Evolutionary conservation across 2,329 filamentous ascomycete genomes (phyloP).

Genomic region (Aureobasidium sp.): DNA sequence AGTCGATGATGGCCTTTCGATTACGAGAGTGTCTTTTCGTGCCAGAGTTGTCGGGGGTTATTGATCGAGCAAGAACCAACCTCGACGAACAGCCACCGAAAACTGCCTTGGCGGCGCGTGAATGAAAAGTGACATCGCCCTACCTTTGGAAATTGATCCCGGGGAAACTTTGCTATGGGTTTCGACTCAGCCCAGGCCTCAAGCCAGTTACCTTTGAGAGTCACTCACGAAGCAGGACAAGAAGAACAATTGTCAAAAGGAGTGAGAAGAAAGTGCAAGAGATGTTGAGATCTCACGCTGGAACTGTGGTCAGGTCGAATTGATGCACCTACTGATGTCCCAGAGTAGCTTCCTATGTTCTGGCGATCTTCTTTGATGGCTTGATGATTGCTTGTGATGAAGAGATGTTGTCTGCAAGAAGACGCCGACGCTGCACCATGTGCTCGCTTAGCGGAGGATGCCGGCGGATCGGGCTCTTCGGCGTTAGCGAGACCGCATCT

Average conservation of each 20-base stretch:
- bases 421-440: not conserved
- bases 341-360: not conserved
- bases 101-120: not conserved
- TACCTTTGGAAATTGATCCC: not conserved
- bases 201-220: not conserved
- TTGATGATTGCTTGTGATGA: not conserved
- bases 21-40: not conserved
- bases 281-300: constrained; percentile 13
- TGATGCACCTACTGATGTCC: constrained; percentile 7
- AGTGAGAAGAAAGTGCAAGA: not conserved
- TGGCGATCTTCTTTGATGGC: not conserved
- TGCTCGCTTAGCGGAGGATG: not conserved
- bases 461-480: not conserved
- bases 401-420: not conserved
- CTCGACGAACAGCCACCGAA: not conserved
- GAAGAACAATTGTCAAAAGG: not conserved
- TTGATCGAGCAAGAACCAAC: no score
- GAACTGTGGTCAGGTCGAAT: not conserved
- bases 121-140: not conserved
- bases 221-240: constrained; percentile 13
- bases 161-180: not conserved
- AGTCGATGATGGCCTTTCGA: not conserved
- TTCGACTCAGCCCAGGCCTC: constrained; percentile 5
- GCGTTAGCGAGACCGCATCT: not conserved
- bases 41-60: not conserved